Conservation (phyloP, 75 land plant genomes). For the Selaginella moellendorffii region DNA sequence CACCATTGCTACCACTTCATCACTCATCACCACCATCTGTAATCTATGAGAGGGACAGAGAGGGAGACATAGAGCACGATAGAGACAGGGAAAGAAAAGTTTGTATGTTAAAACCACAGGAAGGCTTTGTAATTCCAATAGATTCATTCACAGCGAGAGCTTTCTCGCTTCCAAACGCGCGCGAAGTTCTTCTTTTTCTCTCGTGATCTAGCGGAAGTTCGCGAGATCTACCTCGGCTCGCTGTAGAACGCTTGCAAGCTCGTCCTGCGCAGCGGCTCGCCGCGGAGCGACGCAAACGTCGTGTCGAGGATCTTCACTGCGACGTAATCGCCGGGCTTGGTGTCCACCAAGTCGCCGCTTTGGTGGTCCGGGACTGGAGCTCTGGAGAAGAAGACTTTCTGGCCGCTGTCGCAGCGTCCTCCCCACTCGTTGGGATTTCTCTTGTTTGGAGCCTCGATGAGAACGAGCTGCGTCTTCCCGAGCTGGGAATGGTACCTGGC, state of each 20-base stretch:
- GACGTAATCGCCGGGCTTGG: conserved; percentile 68
- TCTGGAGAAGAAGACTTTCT: conserved; percentile 51
- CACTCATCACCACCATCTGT: too few relatives aligned
- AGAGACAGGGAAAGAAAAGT: too few relatives aligned
- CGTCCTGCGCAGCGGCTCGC: conserved; percentile 35
- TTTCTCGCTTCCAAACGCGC: too few relatives aligned
- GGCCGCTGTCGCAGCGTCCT: conserved; percentile 86
- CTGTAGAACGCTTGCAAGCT: background rate
- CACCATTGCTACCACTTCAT: too few relatives aligned
- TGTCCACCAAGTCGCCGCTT: background rate
- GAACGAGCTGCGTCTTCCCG: conserved; percentile 69
- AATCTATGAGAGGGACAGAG: too few relatives aligned
- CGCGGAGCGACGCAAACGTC: conserved; percentile 60
- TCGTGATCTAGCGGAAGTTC: too few relatives aligned
- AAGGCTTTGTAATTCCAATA: too few relatives aligned
- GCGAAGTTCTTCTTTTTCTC: too few relatives aligned
- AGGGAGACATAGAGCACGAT: too few relatives aligned
- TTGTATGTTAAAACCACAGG: too few relatives aligned
- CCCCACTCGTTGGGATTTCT: conserved; percentile 77
- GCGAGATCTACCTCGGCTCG: too few relatives aligned
- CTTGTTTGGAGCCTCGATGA: conserved; percentile 83
- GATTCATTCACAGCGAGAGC: too few relatives aligned
- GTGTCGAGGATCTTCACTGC: conserved; percentile 60
- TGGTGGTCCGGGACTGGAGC: conserved; percentile 23
- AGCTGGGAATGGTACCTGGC: conserved; percentile 72